Conservation (phyloP, 2,329 filamentous ascomycete genomes). For the Aspergillus versicolor region DNA sequence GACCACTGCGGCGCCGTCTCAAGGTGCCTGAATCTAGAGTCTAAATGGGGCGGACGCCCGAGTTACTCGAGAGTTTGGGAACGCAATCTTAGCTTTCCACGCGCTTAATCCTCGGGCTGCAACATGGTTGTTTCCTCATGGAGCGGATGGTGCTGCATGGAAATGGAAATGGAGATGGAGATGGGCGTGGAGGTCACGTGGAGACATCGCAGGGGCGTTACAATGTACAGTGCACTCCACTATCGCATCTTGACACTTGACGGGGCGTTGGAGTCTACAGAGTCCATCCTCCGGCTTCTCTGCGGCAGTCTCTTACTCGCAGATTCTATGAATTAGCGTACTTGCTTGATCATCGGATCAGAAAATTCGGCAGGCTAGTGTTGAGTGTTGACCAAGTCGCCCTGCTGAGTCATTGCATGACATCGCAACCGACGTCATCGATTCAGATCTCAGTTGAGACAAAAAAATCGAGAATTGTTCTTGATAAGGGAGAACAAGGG, state of each 20-base stretch:
- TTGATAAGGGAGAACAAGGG: neutral
- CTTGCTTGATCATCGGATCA: neutral
- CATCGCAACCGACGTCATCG: conserved; percentile 15
- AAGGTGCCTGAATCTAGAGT: neutral
- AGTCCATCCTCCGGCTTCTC: neutral
- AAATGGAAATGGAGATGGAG: neutral
- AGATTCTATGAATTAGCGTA: neutral
- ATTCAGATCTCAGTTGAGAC: neutral
- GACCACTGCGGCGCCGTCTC: neutral
- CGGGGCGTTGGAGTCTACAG: neutral
- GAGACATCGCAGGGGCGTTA: neutral
- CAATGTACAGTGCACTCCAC: neutral
- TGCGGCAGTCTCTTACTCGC: neutral
- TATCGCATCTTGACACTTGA: neutral
- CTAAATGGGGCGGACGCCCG: neutral
- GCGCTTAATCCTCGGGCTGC: neutral
- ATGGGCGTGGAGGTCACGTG: neutral
- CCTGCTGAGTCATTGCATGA: conserved; percentile 15
- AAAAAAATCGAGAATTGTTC: neutral
- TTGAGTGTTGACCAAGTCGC: neutral
- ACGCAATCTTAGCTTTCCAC: neutral
- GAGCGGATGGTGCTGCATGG: neutral
- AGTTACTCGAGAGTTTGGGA: neutral
- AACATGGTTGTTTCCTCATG: neutral
- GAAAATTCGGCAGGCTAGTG: neutral